Conservation (phyloP, 2,329 filamentous ascomycete species). For the Botryotinia globosa region DNA sequence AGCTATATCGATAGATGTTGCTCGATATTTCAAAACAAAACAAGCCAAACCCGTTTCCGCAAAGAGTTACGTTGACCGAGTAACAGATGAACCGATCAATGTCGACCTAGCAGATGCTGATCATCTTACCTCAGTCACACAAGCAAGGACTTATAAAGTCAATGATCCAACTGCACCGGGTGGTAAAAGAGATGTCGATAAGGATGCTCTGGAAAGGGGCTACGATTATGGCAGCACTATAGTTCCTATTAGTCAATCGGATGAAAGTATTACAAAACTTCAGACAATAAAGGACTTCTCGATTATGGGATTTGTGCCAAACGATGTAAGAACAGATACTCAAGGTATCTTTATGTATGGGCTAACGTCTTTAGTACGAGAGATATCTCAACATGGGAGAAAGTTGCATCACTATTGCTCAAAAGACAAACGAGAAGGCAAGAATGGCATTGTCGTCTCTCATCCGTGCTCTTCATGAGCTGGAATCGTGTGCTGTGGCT, state of each 20-base stretch:
- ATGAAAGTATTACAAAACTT: constrained; percentile 84
- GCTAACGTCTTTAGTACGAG: constrained; percentile 58
- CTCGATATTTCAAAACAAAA: constrained; percentile 87
- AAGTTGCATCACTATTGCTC: constrained; percentile 71
- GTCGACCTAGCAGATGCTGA: constrained; percentile 45
- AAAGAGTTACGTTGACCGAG: constrained; percentile 66
- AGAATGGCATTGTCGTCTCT: constrained; percentile 83
- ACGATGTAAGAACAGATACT: constrained; percentile 24
- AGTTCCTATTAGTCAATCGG: constrained; percentile 82
- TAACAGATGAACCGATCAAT: constrained; percentile 40
- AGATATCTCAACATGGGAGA: constrained; percentile 84
- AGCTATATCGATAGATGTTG: constrained; percentile 78
- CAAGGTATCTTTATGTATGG: not conserved
- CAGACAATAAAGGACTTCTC: constrained; percentile 73
- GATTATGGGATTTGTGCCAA: constrained; percentile 82
- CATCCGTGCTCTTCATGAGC: constrained; percentile 80
- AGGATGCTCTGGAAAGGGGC: constrained; percentile 84
- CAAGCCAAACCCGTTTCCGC: constrained; percentile 71
- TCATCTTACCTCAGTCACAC: constrained; percentile 68
- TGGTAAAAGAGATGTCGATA: constrained; percentile 76
- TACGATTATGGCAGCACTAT: constrained; percentile 92
- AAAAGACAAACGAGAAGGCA: constrained; percentile 76
- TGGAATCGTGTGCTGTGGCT: constrained; percentile 82
- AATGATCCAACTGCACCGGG: constrained; percentile 71
- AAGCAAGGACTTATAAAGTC: constrained; percentile 76